phyloP scores from a whole-genome alignment of 768 basidiomycete genomes.

The Termitomyces sp. region DNA sequence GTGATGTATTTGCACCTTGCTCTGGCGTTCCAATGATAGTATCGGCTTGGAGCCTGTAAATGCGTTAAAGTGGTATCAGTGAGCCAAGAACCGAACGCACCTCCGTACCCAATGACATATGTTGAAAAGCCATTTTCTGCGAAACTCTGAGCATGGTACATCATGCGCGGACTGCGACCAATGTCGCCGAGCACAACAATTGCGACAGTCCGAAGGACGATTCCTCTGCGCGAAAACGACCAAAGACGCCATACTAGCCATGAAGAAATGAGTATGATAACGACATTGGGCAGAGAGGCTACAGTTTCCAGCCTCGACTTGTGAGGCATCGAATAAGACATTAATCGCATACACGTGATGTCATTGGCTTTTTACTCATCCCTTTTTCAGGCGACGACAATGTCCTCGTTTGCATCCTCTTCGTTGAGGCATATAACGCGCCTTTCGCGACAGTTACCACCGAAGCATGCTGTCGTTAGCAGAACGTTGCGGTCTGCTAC shows the following conservation, averaged over 20 bases:
- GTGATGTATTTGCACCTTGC: slow-evolving; percentile 61
- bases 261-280: slow-evolving; percentile 11
- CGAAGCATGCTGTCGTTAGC: background rate
- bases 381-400: background rate
- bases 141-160: slow-evolving; percentile 97
- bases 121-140: slow-evolving; percentile 74
- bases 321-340: slow-evolving; percentile 1
- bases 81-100: slow-evolving; percentile 29
- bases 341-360: slow-evolving; percentile 11
- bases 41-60: slow-evolving; percentile 70
- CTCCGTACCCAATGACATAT: slow-evolving; percentile 80
- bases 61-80: background rate
- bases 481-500: background rate
- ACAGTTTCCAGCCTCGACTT: slow-evolving; percentile 4
- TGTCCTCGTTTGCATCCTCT: slow-evolving; percentile 11
- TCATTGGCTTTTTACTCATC: slow-evolving; percentile 13
- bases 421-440: slow-evolving; percentile 11
- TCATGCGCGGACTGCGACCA: slow-evolving; percentile 94
- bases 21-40: slow-evolving; percentile 62
- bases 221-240: slow-evolving; percentile 28
- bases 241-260: slow-evolving; percentile 26
- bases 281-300: slow-evolving; percentile 4
- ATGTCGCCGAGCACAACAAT: slow-evolving; percentile 94
- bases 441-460: slow-evolving; percentile 1
- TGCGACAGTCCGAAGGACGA: slow-evolving; percentile 65